These are phyloP conservation scores for Penicillium daleae DNA, from an alignment of 495 filamentous ascomycete genomes.

Conservation along the genomic window DNA sequence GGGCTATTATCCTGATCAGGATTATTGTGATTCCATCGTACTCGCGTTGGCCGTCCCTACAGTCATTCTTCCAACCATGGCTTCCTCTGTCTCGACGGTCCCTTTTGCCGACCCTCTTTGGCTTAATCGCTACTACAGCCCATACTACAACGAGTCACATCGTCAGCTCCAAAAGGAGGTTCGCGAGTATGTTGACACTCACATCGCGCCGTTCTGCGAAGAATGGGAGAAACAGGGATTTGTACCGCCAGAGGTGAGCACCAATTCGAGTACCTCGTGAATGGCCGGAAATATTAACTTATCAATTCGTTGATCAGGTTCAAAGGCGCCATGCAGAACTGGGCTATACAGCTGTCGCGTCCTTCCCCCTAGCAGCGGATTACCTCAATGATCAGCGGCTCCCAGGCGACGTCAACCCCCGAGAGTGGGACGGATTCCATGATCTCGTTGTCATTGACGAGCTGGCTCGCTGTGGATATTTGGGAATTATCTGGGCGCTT, in stretches of 20 bases:
- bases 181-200: constrained; percentile 66
- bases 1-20: no score
- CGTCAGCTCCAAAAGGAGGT: constrained; percentile 63
- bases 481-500: constrained; percentile 45
- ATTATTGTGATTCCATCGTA: not conserved
- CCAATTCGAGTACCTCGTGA: not conserved
- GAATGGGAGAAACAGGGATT: constrained; percentile 35
- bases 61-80: not conserved
- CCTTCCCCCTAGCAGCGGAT: constrained; percentile 25
- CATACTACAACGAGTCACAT: constrained; percentile 76
- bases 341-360: constrained; percentile 30
- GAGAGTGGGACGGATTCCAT: constrained; percentile 48
- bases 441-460: constrained; percentile 48
- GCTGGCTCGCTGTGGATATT: constrained; percentile 40
- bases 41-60: not conserved
- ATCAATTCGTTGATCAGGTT: constrained; percentile 10
- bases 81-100: constrained; percentile 11
- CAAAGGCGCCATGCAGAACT: constrained; percentile 24
- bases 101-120: constrained; percentile 77
- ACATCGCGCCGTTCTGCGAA: constrained; percentile 46
- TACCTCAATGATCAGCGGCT: constrained; percentile 28
- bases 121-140: constrained; percentile 68
- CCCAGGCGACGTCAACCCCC: constrained; percentile 35
- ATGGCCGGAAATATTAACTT: not conserved
- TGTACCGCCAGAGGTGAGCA: constrained; percentile 28